Evolutionary conservation across 2,329 filamentous ascomycete species (phyloP), one percentile per base, ranked within the genome.

Genomic region (Didymella glomerata): DNA sequence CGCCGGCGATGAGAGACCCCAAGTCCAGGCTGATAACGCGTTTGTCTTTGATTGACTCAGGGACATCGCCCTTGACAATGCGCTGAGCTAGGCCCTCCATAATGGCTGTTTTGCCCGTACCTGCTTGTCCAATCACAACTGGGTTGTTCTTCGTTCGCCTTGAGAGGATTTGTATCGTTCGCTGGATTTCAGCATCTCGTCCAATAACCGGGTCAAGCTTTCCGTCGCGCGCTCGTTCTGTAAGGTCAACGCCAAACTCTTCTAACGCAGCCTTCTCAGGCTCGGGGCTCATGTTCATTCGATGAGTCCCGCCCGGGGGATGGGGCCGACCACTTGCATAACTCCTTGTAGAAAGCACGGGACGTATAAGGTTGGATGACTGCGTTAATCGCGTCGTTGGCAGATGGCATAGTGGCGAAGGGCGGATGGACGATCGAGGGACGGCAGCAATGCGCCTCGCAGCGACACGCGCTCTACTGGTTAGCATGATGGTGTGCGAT

Each of bases 151-250:
- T 98, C 8, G 95, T 98, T 61, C 95, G 85, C 63, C 95, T 84
- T 16, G 93, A 97, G 1, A 99, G 80, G 11, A 99, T 90, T 72
- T 98, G 95, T 60, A 98, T 97, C 0, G 93, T 97, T 48, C 95
- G 85, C 72, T 97, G 92, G 51, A 98, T 97, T 76, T 97, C 95
- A 5, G 86, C 83, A 70, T 97, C 93, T 76, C 95, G 86, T 20
- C 95, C 95, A 72, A 99, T 98, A 14, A 98, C 94, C 0, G 95
- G 95, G 72, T 99, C 95, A 3, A 99, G 84, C 74, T 97, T 97
- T 40, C 95, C 95, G 48, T 90, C 90, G 75, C 86, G 91, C 20
- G 95, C 95, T 69, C 86, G 87, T 13, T 87, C 90, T 1, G 95
- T 98, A 52, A 99, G 82, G 75, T 99, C 94, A 61, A 97, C 84